Base-by-base conservation (phyloP, 371 early-diverging fungal genomes). In the Nosema muscidifuracis region DNA sequence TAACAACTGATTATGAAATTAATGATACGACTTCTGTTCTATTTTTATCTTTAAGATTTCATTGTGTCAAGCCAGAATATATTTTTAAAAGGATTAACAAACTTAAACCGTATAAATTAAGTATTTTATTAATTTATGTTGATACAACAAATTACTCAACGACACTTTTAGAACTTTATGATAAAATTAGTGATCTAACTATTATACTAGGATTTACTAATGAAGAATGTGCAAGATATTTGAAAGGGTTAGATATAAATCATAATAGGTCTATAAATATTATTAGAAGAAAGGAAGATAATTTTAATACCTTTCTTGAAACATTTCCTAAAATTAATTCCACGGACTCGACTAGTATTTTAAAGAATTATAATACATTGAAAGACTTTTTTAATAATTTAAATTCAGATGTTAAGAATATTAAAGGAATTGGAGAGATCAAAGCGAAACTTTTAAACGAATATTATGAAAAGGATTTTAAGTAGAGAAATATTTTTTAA, bases 61-160 rank as follows among this genome's bases (percentile, higher is more conserved):
- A 80, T 65, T 26, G 36, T 20, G 24, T 34, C 18, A 77, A 78
- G 43, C 81, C 81, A n/a, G 81, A 80, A 51, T 80, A 80, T 55
- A 80, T 80, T 31, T 67, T 63, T 10, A 78, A 72, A 34, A 65
- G 78, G 47, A 51, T 80, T 20, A 65, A 60, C 15, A 72, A 71
- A 53, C n/a, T 72, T 13, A 75, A 73, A 65, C 50, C 71, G 18
- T 71, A 69, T n/a, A 76, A 64, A 47, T 34, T 76, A 33, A 72
- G 51, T 55, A 47, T 78, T 20, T n/a, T 80, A 16, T 34, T 80
- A 9, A 44, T 80, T 12, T 53, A 56, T 40, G 60, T 80, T 0
- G 78, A 80, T 60, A 51, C 56, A 22, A 44, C 75, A 9, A 73
- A 77, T 65, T 76, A 57, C 36, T 53, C 56, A 13, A 40, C 16